Conservation (phyloP, 148 eudicot species). For the Rhododendron mucronatum region DNA sequence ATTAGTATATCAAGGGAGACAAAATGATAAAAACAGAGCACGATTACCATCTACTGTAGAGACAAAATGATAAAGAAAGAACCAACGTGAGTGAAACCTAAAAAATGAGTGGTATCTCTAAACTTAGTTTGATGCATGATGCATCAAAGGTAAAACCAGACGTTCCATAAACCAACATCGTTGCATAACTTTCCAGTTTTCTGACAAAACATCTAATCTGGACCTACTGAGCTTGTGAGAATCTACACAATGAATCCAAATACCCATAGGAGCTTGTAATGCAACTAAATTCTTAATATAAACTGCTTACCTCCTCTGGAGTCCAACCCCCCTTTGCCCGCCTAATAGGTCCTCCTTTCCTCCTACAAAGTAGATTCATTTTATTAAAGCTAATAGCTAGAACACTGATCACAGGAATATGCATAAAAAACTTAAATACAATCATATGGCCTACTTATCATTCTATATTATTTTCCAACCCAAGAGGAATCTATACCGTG, state of each 20-base stretch:
- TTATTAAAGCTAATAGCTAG: conserved; percentile 2
- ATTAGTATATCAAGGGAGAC: conserved; percentile 10
- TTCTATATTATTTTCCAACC: not conserved
- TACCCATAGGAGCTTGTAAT: not conserved
- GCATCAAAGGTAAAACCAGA: not conserved
- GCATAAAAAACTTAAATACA: not conserved
- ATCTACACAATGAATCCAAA: not conserved
- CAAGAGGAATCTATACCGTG: not conserved
- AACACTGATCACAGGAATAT: not conserved
- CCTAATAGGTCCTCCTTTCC: conserved; percentile 88
- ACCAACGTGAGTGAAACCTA: not conserved
- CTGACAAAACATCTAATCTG: not conserved
- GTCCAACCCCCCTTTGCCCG: conserved; percentile 99
- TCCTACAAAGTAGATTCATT: conserved; percentile 41
- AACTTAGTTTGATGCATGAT: not conserved
- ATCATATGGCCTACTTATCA: not conserved
- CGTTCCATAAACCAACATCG: not conserved
- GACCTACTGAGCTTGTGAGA: not conserved
- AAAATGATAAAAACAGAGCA: not conserved
- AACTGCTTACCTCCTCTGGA: conserved; percentile 72
- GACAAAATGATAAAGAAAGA: not conserved
- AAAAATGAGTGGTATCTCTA: not conserved
- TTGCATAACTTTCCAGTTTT: not conserved
- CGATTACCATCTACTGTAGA: not conserved
- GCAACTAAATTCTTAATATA: not conserved